phyloP scores from a whole-genome alignment of 202 grass and related monocot species.

The Alloteropsis angusta region DNA sequence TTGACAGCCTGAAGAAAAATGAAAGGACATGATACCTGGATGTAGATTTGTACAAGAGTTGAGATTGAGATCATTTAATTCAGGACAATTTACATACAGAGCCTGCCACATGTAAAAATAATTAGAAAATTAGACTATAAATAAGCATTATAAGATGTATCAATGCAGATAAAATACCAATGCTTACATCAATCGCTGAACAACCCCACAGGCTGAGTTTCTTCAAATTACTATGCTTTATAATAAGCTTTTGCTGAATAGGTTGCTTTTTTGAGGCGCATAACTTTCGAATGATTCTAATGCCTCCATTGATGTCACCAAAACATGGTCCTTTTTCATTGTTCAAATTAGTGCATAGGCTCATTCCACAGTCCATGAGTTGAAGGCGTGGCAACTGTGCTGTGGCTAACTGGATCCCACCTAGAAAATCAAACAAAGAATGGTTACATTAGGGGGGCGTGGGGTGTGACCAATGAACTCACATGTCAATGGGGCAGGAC shows the following conservation, averaged over 20 bases:
- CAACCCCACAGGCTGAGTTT: conserved; percentile 91
- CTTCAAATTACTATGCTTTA: conserved; percentile 59
- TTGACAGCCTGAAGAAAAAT: background rate
- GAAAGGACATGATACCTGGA: conserved; percentile 57
- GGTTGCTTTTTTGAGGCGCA: conserved; percentile 31
- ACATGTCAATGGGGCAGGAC: background rate
- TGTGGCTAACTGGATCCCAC: conserved; percentile 60
- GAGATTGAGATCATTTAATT: conserved; percentile 91
- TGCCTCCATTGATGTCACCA: conserved; percentile 34
- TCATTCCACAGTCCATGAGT: conserved; percentile 78
- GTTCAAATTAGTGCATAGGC: conserved; percentile 41
- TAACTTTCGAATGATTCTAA: conserved; percentile 48
- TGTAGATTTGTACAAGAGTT: conserved; percentile 80
- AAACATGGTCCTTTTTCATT: conserved; percentile 31
- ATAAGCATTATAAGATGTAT: background rate
- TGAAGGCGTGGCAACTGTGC: conserved; percentile 69
- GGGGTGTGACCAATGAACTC: background rate
- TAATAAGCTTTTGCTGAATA: conserved; percentile 61
- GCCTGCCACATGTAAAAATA: conserved; percentile 43
- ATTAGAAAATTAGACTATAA: background rate
- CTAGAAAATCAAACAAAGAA: conserved; percentile 35
- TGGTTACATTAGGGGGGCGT: background rate
- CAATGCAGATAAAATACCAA: background rate
- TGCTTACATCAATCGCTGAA: conserved; percentile 70
- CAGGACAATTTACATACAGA: conserved; percentile 78